A percentile compares a stretch with the other conserved stretches of the same genome.
phyloP scores from a whole-genome alignment of 2,329 filamentous ascomycete genomes.

The Xylariaceae sp. region DNA sequence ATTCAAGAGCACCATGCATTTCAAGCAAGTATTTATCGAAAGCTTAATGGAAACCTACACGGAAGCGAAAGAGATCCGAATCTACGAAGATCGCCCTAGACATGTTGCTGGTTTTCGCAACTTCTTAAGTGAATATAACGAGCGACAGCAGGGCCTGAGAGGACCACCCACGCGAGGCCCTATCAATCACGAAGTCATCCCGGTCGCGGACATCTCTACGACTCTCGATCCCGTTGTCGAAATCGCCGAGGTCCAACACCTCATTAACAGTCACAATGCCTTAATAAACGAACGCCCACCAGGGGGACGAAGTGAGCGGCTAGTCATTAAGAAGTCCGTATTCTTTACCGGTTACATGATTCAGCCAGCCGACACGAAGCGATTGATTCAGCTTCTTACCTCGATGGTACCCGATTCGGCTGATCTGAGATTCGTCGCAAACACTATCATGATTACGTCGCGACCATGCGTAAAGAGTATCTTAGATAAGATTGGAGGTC shows the following conservation, averaged over 20 bases:
- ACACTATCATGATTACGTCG: constrained; percentile 88
- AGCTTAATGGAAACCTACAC: constrained; percentile 85
- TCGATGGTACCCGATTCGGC: constrained; percentile 63
- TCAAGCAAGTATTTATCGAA: constrained; percentile 85
- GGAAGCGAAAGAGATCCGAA: constrained; percentile 77
- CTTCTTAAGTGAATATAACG: constrained; percentile 81
- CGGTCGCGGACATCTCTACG: constrained; percentile 76
- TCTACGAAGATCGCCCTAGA: constrained; percentile 68
- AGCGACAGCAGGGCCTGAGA: constrained; percentile 49
- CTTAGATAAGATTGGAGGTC: constrained; percentile 81
- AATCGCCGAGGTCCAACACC: constrained; percentile 65
- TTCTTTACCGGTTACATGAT: constrained; percentile 95
- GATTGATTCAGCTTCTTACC: constrained; percentile 71
- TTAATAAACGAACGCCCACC: constrained; percentile 47
- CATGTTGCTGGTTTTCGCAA: constrained; percentile 82
- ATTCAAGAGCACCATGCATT: constrained; percentile 83
- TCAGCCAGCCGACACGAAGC: constrained; percentile 68
- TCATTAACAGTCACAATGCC: constrained; percentile 86
- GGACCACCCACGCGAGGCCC: constrained; percentile 60
- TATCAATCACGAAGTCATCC: constrained; percentile 79
- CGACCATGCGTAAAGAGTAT: constrained; percentile 72
- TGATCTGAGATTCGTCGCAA: constrained; percentile 81
- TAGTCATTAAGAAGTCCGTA: constrained; percentile 82
- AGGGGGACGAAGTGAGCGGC: constrained; percentile 44
- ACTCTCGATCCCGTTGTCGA: constrained; percentile 42